These are phyloP conservation scores for Aureobasidium lini DNA, from an alignment of 2,329 filamentous ascomycete genomes.

Conservation along the genomic window DNA sequence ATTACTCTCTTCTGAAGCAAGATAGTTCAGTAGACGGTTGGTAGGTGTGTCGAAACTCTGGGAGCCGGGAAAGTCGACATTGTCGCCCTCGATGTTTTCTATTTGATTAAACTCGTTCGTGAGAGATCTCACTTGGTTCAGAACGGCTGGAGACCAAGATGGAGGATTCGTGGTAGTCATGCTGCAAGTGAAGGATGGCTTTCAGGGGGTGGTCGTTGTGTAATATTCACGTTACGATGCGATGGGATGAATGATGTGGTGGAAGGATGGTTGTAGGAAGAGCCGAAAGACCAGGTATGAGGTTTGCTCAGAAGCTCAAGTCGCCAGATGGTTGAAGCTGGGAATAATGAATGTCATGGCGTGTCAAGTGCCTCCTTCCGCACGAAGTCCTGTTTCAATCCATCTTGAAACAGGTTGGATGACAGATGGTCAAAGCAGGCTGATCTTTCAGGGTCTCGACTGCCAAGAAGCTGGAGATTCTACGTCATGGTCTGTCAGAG, in stretches of 20 bases:
- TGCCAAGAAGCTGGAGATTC: not conserved
- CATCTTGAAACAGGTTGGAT: not conserved
- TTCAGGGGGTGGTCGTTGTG: not conserved
- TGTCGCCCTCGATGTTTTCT: not conserved
- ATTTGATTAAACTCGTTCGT: not conserved
- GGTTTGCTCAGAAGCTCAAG: not conserved
- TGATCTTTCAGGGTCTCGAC: constrained; percentile 1
- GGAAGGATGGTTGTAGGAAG: not conserved
- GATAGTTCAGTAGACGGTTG: constrained; percentile 39
- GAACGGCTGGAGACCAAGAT: constrained; percentile 4
- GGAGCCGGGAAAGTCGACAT: not conserved
- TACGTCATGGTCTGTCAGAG: not conserved
- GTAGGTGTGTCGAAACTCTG: constrained; percentile 20
- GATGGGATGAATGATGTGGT: not conserved
- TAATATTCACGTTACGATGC: not conserved
- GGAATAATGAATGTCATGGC: not conserved
- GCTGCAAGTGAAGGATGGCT: not conserved
- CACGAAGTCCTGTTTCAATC: constrained; percentile 1
- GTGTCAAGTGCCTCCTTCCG: not conserved
- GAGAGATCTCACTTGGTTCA: not conserved
- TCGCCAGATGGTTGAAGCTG: not conserved
- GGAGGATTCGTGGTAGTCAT: not conserved
- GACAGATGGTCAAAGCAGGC: constrained; percentile 2
- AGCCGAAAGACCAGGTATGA: not conserved
- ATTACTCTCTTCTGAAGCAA: constrained; percentile 38